These are phyloP conservation scores for Trametes maxima DNA, from an alignment of 768 basidiomycete genomes.

Conservation along the genomic window DNA sequence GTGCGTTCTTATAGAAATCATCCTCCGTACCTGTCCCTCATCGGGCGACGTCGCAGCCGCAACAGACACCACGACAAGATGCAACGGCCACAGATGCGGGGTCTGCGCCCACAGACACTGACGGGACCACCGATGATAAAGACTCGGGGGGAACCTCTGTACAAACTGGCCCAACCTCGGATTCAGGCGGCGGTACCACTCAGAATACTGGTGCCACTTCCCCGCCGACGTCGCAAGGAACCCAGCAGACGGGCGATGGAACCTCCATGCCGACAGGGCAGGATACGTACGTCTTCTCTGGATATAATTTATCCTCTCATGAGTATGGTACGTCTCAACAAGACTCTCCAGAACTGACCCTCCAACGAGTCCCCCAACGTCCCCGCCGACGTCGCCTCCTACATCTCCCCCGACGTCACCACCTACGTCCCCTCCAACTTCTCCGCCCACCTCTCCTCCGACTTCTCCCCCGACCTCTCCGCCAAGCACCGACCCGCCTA, in stretches of 20 bases:
- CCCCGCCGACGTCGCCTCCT: background rate
- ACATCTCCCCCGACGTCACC: background rate
- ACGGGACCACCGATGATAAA: background rate
- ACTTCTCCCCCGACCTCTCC: slow-evolving; percentile 2
- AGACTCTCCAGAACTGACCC: background rate
- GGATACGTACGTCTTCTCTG: background rate
- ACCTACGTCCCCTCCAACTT: background rate
- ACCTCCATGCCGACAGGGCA: background rate
- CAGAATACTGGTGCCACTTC: background rate
- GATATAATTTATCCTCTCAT: too few species aligned
- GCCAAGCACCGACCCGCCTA: background rate
- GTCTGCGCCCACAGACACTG: background rate
- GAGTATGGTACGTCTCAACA: too few species aligned
- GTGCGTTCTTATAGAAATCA: background rate
- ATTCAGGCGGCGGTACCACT: background rate
- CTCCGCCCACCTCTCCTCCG: background rate
- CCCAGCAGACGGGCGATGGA: too few species aligned
- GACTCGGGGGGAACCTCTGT: background rate
- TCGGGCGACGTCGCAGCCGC: background rate
- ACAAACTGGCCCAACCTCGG: background rate
- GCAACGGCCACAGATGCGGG: background rate
- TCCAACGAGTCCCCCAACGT: slow-evolving; percentile 4
- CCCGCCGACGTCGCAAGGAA: background rate
- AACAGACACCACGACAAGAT: slow-evolving; percentile 4
- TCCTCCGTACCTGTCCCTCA: background rate